Percentiles rank a stretch among this genome's conserved stretches.
These are phyloP conservation scores for Biancaea sappan DNA, from an alignment of 306 rosid species.

Conservation along the genomic window DNA sequence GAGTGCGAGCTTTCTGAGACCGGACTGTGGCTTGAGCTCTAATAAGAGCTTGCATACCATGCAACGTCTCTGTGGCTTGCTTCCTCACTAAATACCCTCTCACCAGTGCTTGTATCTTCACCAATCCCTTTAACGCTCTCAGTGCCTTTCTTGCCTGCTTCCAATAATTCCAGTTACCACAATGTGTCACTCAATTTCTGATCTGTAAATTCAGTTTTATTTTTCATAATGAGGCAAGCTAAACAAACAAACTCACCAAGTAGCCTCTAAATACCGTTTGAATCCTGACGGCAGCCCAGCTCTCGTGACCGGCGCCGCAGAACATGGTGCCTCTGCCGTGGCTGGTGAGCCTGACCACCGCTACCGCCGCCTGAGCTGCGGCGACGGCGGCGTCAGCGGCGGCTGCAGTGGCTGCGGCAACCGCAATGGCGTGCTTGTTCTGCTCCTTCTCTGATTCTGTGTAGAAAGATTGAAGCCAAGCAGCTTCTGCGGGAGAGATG, in stretches of 20 bases:
- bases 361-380: conserved; percentile 88
- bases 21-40: conserved; percentile 85
- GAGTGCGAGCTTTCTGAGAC: conserved; percentile 61
- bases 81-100: conserved; percentile 88
- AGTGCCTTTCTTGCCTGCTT: conserved; percentile 86
- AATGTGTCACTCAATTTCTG: background rate
- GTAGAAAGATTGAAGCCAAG: conserved; percentile 72
- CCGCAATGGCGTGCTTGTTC: conserved; percentile 90
- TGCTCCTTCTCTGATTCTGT: conserved; percentile 66
- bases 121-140: conserved; percentile 86
- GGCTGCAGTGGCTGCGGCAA: conserved; percentile 83
- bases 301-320: conserved; percentile 58
- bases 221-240: background rate
- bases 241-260: conserved; percentile 50
- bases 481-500: conserved; percentile 72
- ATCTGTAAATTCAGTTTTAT: background rate
- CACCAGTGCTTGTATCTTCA: conserved; percentile 84
- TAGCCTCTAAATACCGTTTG: conserved; percentile 77
- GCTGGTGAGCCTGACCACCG: conserved; percentile 78
- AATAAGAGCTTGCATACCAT: conserved; percentile 81
- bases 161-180: no score
- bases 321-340: conserved; percentile 75
- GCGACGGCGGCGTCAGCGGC: conserved; percentile 93
- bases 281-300: conserved; percentile 74
- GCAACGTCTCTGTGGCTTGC: conserved; percentile 79